A percentile compares a stretch with the other conserved stretches of the same genome.
Conservation (phyloP, 2,329 filamentous ascomycete genomes). For the Cordyceps tenuipes region DNA sequence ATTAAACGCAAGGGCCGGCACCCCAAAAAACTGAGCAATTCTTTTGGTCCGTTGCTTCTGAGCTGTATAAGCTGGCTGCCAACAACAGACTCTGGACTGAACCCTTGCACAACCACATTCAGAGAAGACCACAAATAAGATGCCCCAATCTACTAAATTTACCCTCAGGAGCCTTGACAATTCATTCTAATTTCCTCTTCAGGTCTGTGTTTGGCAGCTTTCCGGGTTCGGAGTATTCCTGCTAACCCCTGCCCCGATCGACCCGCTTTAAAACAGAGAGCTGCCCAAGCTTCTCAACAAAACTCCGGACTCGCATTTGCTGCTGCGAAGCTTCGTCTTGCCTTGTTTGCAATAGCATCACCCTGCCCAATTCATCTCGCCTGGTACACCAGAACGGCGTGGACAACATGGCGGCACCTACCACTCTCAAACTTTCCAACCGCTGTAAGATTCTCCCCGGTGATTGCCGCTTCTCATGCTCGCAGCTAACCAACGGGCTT, state of each 20-base stretch:
- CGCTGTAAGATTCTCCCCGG: conserved; percentile 23
- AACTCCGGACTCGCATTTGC: neutral
- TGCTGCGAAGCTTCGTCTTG: neutral
- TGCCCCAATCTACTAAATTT: too few relatives aligned
- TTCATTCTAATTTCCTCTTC: neutral
- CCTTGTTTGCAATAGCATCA: neutral
- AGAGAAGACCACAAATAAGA: too few relatives aligned
- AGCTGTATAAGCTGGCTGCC: too few relatives aligned
- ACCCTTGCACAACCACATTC: too few relatives aligned
- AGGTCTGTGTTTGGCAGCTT: neutral
- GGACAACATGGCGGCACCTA: conserved; percentile 22
- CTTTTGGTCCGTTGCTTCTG: too few relatives aligned
- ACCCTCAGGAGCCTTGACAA: too few relatives aligned
- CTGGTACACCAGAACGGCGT: too few relatives aligned
- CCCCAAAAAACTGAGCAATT: too few relatives aligned
- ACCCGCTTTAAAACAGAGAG: conserved; percentile 6
- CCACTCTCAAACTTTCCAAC: conserved; percentile 36
- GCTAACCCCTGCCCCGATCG: neutral
- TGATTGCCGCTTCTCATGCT: neutral
- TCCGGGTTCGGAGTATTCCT: neutral
- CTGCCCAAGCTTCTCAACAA: conserved; percentile 9
- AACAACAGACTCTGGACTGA: too few relatives aligned
- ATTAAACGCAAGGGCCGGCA: neutral
- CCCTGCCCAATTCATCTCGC: neutral
- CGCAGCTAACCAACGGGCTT: neutral